Percentiles rank a stretch among this genome's conserved stretches.
phyloP scores from a whole-genome alignment of 192 early-diverging fungal species.

The Podila verticillata region DNA sequence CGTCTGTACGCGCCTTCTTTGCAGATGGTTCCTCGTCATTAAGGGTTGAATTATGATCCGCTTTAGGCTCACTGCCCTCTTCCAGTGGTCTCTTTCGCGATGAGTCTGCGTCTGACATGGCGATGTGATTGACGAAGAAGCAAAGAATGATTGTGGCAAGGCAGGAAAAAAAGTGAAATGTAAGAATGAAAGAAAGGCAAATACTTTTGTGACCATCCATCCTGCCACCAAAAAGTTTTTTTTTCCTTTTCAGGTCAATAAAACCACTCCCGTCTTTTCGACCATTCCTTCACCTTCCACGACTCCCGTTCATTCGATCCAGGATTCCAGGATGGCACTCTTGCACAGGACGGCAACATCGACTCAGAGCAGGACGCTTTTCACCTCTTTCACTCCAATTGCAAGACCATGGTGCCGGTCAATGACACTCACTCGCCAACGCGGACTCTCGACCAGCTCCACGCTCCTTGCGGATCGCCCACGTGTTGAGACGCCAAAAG shows the following conservation, averaged over 20 bases:
- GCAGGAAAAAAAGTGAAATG: not conserved
- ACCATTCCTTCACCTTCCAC: not conserved
- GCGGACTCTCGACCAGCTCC: not conserved
- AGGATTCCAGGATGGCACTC: not conserved
- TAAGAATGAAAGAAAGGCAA: not conserved
- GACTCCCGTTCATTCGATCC: not conserved
- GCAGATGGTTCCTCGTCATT: not conserved
- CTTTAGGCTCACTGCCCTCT: not conserved
- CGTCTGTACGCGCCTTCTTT: constrained; percentile 10
- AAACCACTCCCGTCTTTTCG: not conserved
- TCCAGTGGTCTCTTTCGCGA: constrained; percentile 25
- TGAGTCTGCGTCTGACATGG: constrained; percentile 17
- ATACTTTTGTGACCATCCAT: not conserved
- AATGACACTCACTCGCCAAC: not conserved
- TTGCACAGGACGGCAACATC: not conserved
- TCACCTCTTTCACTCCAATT: not conserved
- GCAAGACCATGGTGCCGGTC: not conserved
- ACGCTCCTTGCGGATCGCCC: not conserved
- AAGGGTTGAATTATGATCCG: not conserved
- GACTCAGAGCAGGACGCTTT: not conserved
- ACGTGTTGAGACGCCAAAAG: not conserved
- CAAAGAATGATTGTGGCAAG: not conserved
- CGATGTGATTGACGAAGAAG: not conserved
- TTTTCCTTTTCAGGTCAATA: not conserved
- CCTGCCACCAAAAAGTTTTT: too few species aligned